phyloP scores from a whole-genome alignment of 148 eudicot species.

The Silene conica region DNA sequence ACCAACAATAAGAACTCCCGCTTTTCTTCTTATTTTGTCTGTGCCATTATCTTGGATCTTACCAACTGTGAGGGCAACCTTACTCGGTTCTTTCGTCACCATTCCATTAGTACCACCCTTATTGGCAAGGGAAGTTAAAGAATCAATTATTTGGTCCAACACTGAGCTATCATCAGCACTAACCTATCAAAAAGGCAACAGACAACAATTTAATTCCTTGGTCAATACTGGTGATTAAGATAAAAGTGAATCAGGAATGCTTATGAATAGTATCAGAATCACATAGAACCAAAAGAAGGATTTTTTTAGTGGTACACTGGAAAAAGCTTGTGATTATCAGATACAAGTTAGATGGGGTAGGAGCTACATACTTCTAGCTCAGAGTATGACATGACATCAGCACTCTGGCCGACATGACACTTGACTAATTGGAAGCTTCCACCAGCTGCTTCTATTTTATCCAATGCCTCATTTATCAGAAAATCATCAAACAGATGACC shows the following conservation, averaged over 20 bases:
- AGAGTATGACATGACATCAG: slow-evolving; percentile 71
- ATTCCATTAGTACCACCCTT: slow-evolving; percentile 38
- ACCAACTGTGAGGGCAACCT: slow-evolving; percentile 55
- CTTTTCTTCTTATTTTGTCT: slow-evolving; percentile 34
- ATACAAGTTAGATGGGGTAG: background rate
- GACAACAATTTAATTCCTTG: background rate
- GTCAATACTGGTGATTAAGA: too few relatives aligned
- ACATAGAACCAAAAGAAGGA: background rate
- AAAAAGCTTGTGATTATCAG: too few relatives aligned
- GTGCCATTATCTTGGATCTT: slow-evolving; percentile 38
- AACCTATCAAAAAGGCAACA: slow-evolving; percentile 47
- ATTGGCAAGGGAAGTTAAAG: slow-evolving; percentile 62
- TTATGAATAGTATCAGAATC: too few relatives aligned
- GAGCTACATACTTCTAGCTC: slow-evolving; percentile 76
- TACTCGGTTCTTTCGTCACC: slow-evolving; percentile 37
- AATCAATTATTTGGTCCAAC: slow-evolving; percentile 74
- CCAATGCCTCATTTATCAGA: slow-evolving; percentile 91
- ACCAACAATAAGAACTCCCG: slow-evolving; percentile 76
- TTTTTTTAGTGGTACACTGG: too few relatives aligned
- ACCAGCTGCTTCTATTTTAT: slow-evolving; percentile 94
- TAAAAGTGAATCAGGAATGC: too few relatives aligned
- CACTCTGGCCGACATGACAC: slow-evolving; percentile 89
- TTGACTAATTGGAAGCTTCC: slow-evolving; percentile 86
- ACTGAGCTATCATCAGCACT: slow-evolving; percentile 71
- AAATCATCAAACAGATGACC: slow-evolving; percentile 97